Base-by-base conservation (phyloP, 2,329 filamentous ascomycete genomes). In the Periconia macrospinosa region DNA sequence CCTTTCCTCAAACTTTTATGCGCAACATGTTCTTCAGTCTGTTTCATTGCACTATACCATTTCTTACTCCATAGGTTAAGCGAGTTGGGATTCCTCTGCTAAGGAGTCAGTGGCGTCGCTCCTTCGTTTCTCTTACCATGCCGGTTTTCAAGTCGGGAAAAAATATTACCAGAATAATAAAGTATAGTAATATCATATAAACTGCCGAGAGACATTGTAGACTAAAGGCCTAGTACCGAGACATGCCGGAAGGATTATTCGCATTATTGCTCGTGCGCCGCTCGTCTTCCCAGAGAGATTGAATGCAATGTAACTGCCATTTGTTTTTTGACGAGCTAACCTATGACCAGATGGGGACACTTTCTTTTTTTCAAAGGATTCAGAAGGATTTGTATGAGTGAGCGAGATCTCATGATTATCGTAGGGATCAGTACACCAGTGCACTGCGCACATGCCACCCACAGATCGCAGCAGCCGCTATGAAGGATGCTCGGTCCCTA, bases 1-100 rank as follows among this genome's bases (percentile, higher is more conserved):
- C 40, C 37, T 13, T 42, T 47, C 15, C 17, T 44, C 23, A 45
- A 42, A 19, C 43, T 47, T 51, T 53, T 45, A 52, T 57, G 41
- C 44, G 30, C 46, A 53, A 14, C 51, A 45, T 27, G 23, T 27
- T 27, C 15, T 10, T 37, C 33, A 13, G 15, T 37, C 11, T 14
- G 33, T 37, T 37, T 37, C 33, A n/a, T 6, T 27, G 23, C 23
- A 27, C 5, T 37, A 37, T 37, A 37, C 33, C 33, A 37, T 37
- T 14, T 5, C 8, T 37, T 37, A 37, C 11, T 37, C 5, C 5
- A 37, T n/a, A n/a, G 15, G 33, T 37, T n/a, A 37, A 37, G 11
- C 33, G 33, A 37, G 33, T 14, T 37, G 33, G n/a, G n/a, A 37
- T 3, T 37, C 11, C 15, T 5, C 15, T 13, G 33, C 11, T 10